A percentile compares a stretch with the other conserved stretches of the same genome.
phyloP scores from a whole-genome alignment of 495 filamentous ascomycete genomes.

The Neurospora sp. region DNA sequence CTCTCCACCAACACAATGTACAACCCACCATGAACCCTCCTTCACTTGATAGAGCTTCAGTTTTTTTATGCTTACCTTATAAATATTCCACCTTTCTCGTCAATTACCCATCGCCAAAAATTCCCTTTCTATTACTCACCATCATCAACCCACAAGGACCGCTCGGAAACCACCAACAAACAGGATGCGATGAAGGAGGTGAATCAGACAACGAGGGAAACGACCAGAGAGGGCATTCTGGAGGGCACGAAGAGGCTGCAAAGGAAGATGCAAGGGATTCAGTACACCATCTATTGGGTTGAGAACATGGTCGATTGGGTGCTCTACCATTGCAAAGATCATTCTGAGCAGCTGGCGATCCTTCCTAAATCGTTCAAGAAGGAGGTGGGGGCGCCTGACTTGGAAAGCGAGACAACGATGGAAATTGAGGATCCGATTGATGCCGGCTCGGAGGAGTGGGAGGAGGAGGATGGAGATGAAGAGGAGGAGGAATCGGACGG shows the following conservation, averaged over 20 bases:
- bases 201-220: neutral
- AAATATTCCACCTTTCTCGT: neutral
- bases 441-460: neutral
- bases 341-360: neutral
- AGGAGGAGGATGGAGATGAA: neutral
- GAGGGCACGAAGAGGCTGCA: neutral
- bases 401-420: neutral
- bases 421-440: neutral
- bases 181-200: neutral
- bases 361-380: neutral
- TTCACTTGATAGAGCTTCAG: neutral
- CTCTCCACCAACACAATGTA: neutral
- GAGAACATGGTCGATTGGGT: neutral
- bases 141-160: neutral
- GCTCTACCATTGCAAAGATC: neutral
- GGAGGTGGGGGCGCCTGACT: neutral
- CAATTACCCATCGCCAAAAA: neutral
- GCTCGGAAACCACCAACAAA: too few relatives aligned
- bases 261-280: neutral
- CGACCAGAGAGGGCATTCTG: too few relatives aligned
- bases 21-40: neutral
- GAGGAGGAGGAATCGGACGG: neutral
- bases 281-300: neutral
- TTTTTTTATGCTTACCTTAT: neutral
- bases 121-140: neutral